Base-by-base conservation (phyloP, 2,329 filamentous ascomycete species). In the Sarocladiaceae sp. region DNA sequence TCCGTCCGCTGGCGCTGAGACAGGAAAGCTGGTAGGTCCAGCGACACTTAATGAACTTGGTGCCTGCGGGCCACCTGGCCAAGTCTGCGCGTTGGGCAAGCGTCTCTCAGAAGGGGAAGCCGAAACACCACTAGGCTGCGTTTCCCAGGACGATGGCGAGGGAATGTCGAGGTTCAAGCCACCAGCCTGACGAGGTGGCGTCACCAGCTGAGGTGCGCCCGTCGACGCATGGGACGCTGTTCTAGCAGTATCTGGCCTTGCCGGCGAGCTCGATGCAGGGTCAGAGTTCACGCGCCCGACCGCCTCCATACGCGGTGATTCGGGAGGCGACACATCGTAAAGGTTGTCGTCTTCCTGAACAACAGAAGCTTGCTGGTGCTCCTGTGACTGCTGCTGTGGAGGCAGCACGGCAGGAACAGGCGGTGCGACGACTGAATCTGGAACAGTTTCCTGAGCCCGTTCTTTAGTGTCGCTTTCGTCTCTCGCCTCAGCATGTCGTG, bases 261-360 rank as follows among this genome's bases (percentile, higher is more conserved):
- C 9, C 13, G 9, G 33, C 10, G 11, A 35, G 12, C 9, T 18
- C 3, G 37, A 16, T 6, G 29, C 37, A 27, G n/a, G n/a, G n/a
- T n/a, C n/a, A n/a, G n/a, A n/a, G n/a, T 27, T 12, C n/a, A 15
- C 37, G 44, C 46, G 11, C 43, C 44, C 9, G 33, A 6, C 37
- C 9, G 45, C 43, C 12, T 44, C 34, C 24, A 50, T 48, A 18
- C 39, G 51, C 1, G 70, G 71, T 0, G 69, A 71, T 10, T 56
- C 61, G 2, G 67, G 70, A 1, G 72, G 70, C 2, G 70, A 72
- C 4, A 67, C 68, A 47, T 72, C 65, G 52, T 74, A 74, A 3
- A 74, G 55, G 20, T 73, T 61, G 3, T 69, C 66, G 9, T 53
- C 56, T 10, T 61, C 59, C 29, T 18, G 21, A 18, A 13, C 33